These are phyloP conservation scores for Canavalia gladiata DNA, from an alignment of 306 rosid genomes.

Conservation along the genomic window DNA sequence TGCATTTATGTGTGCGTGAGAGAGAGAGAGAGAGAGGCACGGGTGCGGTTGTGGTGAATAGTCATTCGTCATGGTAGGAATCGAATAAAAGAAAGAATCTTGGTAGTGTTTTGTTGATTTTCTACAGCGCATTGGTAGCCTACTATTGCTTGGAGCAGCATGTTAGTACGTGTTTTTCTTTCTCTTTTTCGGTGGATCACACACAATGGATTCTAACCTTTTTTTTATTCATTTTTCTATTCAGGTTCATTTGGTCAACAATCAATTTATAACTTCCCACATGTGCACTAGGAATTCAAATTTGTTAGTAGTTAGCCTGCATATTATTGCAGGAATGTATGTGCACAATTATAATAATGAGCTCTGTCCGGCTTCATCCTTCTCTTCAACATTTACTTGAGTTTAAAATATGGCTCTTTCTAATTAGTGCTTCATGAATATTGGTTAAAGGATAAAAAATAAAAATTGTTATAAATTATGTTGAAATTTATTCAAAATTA, in stretches of 20 bases:
- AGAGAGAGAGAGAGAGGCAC: constrained; percentile 32
- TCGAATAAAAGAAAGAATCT: constrained; percentile 45
- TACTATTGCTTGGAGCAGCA: background rate
- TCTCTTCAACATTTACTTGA: background rate
- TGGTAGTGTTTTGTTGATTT: constrained; percentile 40
- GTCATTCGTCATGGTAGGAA: constrained; percentile 34
- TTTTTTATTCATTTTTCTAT: background rate
- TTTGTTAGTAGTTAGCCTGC: background rate
- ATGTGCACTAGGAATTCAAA: background rate
- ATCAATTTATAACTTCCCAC: background rate
- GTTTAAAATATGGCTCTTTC: background rate
- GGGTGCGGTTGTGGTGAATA: constrained; percentile 45
- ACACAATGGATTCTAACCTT: background rate
- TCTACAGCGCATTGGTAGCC: constrained; percentile 1
- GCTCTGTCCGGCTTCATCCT: background rate
- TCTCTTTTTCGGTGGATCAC: constrained; percentile 40
- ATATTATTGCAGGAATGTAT: background rate
- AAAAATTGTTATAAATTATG: too few species aligned
- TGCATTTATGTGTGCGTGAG: constrained; percentile 20
- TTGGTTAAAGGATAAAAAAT: too few species aligned
- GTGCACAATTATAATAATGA: background rate
- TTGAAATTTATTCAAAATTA: too few species aligned
- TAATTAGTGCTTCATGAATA: too few species aligned
- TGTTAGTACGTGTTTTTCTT: constrained; percentile 7
- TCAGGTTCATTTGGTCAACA: background rate